phyloP scores from a whole-genome alignment of 202 grass and related monocot genomes.

The Bolboschoenoplectus hybrid region DNA sequence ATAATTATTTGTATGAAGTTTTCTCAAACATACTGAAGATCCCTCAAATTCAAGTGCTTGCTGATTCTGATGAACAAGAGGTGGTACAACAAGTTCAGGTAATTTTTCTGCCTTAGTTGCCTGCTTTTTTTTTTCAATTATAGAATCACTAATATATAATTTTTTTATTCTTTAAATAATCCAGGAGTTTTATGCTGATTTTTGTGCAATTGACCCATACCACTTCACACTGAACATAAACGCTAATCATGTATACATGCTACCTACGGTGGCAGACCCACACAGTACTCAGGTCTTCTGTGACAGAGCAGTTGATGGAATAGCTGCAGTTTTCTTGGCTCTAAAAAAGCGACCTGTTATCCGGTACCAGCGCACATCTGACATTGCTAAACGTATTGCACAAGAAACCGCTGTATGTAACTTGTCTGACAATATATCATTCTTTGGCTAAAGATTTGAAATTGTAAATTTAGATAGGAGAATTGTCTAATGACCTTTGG shows the following conservation, averaged over 20 bases:
- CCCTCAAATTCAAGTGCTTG: constrained; percentile 92
- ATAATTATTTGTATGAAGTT: constrained; percentile 54
- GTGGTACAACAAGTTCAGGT: constrained; percentile 98
- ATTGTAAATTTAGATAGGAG: not conserved
- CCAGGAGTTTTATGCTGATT: constrained; percentile 97
- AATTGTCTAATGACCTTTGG: not conserved
- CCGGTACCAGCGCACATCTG: constrained; percentile 83
- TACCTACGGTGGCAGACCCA: constrained; percentile 71
- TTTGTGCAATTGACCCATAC: constrained; percentile 81
- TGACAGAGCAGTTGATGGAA: constrained; percentile 90
- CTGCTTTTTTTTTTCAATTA: not conserved
- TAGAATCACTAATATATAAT: not conserved
- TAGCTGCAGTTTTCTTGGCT: constrained; percentile 90
- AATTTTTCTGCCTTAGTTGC: constrained; percentile 25
- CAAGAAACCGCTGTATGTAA: constrained; percentile 83
- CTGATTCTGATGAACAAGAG: constrained; percentile 98
- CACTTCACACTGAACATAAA: constrained; percentile 93
- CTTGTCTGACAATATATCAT: constrained; percentile 16
- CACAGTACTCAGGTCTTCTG: constrained; percentile 74
- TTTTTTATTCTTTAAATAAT: constrained; percentile 37
- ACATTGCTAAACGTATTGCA: constrained; percentile 89
- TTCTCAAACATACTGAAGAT: constrained; percentile 97
- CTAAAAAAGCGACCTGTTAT: constrained; percentile 86
- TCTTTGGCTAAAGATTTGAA: constrained; percentile 4
- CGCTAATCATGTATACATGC: constrained; percentile 85